These are phyloP conservation scores for Aspergillus tubingensis DNA, from an alignment of 2,329 filamentous ascomycete genomes.

Conservation along the genomic window DNA sequence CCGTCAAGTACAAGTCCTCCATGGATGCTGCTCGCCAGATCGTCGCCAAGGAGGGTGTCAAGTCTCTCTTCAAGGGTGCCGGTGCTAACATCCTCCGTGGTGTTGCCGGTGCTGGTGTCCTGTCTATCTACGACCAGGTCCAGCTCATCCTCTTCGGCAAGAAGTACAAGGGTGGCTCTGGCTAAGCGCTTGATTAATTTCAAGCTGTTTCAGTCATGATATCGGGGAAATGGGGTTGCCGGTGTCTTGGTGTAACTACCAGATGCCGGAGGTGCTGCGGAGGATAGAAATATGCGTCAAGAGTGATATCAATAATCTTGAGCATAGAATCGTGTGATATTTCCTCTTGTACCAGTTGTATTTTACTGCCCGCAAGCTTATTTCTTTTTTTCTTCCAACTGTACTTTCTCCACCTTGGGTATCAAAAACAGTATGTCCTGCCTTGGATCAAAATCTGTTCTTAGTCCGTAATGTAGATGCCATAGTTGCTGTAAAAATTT, in stretches of 20 bases:
- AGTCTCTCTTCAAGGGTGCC: constrained; percentile 99
- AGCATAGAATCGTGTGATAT: constrained; percentile 47
- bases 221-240: constrained; percentile 31
- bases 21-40: constrained; percentile 96
- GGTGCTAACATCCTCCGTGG: constrained; percentile 99
- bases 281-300: constrained; percentile 48
- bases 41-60: constrained; percentile 92
- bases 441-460: not conserved
- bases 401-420: constrained; percentile 24
- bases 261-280: constrained; percentile 33
- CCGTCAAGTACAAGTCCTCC: constrained; percentile 99
- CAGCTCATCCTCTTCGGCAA: constrained; percentile 99
- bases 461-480: not conserved
- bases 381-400: constrained; percentile 39
- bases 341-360: constrained; percentile 51
- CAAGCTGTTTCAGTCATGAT: constrained; percentile 21
- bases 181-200: constrained; percentile 32
- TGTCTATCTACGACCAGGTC: constrained; percentile 99
- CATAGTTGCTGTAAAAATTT: not conserved
- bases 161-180: constrained; percentile 65
- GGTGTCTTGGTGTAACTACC: constrained; percentile 30
- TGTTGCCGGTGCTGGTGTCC: constrained; percentile 99
- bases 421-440: not conserved
- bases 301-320: constrained; percentile 43
- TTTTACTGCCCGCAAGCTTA: constrained; percentile 52